These are phyloP conservation scores for Pecoramyces ruminantium DNA, from an alignment of 192 early-diverging fungal species.

Conservation along the genomic window DNA sequence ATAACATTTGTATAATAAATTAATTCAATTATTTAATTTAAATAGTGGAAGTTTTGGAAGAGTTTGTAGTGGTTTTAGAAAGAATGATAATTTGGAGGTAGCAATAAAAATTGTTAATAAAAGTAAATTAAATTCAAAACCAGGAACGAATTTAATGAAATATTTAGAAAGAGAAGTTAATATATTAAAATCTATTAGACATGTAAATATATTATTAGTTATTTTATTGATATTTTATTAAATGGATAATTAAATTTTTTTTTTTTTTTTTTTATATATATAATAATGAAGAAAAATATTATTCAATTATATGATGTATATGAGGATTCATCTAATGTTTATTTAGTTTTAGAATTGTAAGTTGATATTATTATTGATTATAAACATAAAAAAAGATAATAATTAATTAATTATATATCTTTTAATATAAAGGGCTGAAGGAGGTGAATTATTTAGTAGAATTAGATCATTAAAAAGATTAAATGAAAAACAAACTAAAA, in stretches of 20 bases:
- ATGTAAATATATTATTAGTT: background rate
- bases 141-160: background rate
- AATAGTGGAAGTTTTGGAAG: background rate
- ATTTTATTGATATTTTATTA: too few relatives aligned
- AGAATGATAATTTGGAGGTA: background rate
- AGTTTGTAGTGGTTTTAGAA: background rate
- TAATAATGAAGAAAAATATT: background rate
- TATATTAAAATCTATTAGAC: background rate
- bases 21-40: too few relatives aligned
- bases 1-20: too few relatives aligned
- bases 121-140: background rate
- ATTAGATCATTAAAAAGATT: background rate
- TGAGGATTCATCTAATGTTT: background rate
- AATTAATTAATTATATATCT: too few relatives aligned
- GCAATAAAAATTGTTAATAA: background rate
- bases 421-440: background rate
- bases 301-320: background rate
- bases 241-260: too few relatives aligned
- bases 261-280: too few relatives aligned
- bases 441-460: background rate
- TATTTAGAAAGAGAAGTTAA: background rate
- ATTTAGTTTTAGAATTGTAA: background rate
- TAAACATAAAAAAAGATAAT: too few relatives aligned
- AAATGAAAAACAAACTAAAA: background rate
- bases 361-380: background rate